Percentiles rank a stretch among this genome's conserved stretches.
phyloP scores from a whole-genome alignment of 805 yeast genomes.

The Sungouiella blattae region DNA sequence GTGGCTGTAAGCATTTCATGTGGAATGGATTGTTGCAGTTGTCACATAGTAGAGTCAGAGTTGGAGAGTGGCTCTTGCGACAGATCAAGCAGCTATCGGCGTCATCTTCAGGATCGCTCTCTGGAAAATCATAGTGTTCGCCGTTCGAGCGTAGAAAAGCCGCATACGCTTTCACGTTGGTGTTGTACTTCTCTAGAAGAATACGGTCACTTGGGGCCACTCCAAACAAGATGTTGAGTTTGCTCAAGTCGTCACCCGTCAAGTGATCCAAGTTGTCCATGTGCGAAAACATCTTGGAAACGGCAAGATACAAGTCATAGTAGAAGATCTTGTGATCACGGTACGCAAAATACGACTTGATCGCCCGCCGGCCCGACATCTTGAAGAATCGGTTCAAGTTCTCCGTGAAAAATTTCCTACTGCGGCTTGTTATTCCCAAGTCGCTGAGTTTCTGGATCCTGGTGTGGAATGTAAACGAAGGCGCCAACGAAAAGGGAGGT shows the following conservation, averaged over 20 bases:
- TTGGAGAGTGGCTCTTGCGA: slow-evolving; percentile 41
- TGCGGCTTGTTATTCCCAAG: slow-evolving; percentile 58
- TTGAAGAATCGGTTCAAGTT: slow-evolving; percentile 57
- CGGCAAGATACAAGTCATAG: slow-evolving; percentile 38
- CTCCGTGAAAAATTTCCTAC: slow-evolving; percentile 57
- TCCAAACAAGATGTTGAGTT: slow-evolving; percentile 23
- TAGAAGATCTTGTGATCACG: slow-evolving; percentile 21
- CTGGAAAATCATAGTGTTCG: slow-evolving; percentile 30
- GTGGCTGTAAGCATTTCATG: slow-evolving; percentile 60
- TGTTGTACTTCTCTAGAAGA: slow-evolving; percentile 23
- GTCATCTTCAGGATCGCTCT: slow-evolving; percentile 25
- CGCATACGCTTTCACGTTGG: slow-evolving; percentile 29
- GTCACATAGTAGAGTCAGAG: slow-evolving; percentile 58
- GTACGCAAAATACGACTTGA: slow-evolving; percentile 20
- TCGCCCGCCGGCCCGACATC: slow-evolving; percentile 36
- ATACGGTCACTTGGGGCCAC: slow-evolving; percentile 13
- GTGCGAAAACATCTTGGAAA: slow-evolving; percentile 22
- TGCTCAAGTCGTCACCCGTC: slow-evolving; percentile 18
- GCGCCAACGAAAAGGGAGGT: slow-evolving; percentile 55
- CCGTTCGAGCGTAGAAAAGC: slow-evolving; percentile 24
- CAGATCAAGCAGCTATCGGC: slow-evolving; percentile 47
- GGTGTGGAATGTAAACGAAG: slow-evolving; percentile 59
- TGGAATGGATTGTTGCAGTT: slow-evolving; percentile 74
- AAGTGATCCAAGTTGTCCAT: slow-evolving; percentile 11
- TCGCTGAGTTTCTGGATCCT: slow-evolving; percentile 66